Base-by-base conservation (phyloP, 495 filamentous ascomycete species). In the Penicillium bialowiezense region DNA sequence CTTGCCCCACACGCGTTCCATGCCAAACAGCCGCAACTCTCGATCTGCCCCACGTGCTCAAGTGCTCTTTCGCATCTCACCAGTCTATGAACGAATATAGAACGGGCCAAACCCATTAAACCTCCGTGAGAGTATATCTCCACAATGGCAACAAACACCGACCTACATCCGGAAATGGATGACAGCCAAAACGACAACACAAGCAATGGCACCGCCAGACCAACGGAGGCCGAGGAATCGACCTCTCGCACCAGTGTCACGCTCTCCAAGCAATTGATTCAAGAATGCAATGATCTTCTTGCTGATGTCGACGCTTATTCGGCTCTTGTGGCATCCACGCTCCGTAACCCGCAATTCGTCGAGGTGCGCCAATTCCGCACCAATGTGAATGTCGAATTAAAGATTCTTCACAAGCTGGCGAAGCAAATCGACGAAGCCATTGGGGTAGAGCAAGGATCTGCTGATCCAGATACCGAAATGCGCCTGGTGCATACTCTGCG, bases 301-400 rank as follows among this genome's bases (percentile, higher is more conserved):
- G 40, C 59, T 10, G 78, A 82, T 40, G 49, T 83, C 15, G 72
- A 77, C 42, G 52, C 69, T 26, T 73, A 81, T 40, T 67, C 74
- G 44, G 38, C 52, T 26, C 71, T 76, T 15, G 59, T 82, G 21
- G 62, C 69, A 29, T 40, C 64, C 8, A 67, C 67, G 12, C 65
- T 73, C 18, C 75, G 72, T 31, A 75, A 75, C 56, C 74, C 74
- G 15, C 72, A 77, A 35, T 52, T 67, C n/a, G 73, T 82, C 2
- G 79, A 84, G 45, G 62, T 76, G 34, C 69, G 76, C 24, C 69
- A 73, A 8, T 74, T 83, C 41, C 74, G 71, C 19, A 74, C 69
- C 7, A 73, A 65, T 23, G 61, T 82, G 7, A 52, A 65, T 23
- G 62, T 74, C 0, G 81, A 84, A 48, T 41, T 77, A 48, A 74